Evolutionary conservation across 2,329 filamentous ascomycete species (phyloP), one percentile per base, ranked within the genome.

Genomic region (Fusarium bactridioides): DNA sequence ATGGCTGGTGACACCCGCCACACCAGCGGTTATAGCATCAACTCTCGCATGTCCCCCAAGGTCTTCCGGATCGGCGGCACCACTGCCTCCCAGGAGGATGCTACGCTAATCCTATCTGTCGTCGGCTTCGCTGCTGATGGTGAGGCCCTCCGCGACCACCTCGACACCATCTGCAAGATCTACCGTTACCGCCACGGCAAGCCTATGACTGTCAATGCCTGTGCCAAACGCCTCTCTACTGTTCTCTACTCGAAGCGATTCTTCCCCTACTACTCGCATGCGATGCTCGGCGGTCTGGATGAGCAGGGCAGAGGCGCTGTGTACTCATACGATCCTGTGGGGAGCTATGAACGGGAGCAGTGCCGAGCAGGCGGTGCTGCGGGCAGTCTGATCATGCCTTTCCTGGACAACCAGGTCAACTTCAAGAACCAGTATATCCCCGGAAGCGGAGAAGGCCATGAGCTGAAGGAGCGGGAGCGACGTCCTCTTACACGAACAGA

Each of bases 351-450:
- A 87, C 88, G 96, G 74, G 96, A 99, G 85, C 94, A 97, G 85
- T 98, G 95, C 85, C 91, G 95, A 74, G 95, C 96, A 40, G 96
- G 94, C 45, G 96, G 96, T 78, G 95, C 96, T 19, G 95, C 95
- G 25, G 92, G 94, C 60, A 96, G 93, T 79, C 85, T 99, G 83
- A 99, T 99, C 84, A 99, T 98, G 93, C 96, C 96, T 4, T 99
- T 99, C 88, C 85, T 99, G 79, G 96, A 99, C 83, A 99, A 99
- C 83, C 97, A 99, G 85, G 96, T 99, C 86, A 98, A 98, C 86
- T 95, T 95, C 88, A 99, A 98, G 89, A 99, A 99, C 83, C 95
- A 98, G 86, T 97, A 97, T 81, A 88, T 96, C 62, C 94, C 95
- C 16, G 93, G 92, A 51, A 95, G 93, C 77, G 94, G 94, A 64